These are phyloP conservation scores for Pyrenochaeta sp. DNA, from an alignment of 2,329 filamentous ascomycete species.

Conservation along the genomic window DNA sequence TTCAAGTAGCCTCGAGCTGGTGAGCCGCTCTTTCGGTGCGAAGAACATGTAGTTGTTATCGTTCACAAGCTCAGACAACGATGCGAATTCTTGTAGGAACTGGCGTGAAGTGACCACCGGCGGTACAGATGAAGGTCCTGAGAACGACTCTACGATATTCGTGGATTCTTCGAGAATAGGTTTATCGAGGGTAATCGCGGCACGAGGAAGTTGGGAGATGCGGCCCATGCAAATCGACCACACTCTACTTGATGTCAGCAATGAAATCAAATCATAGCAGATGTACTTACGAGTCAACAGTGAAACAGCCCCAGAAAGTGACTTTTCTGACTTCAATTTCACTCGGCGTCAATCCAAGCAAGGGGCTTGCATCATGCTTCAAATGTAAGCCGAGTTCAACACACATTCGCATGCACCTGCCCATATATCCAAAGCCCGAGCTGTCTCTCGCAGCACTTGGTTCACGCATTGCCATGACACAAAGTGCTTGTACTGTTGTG, in stretches of 20 bases:
- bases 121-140: conserved; percentile 14
- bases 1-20: conserved; percentile 67
- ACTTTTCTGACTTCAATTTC: conserved; percentile 59
- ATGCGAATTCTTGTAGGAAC: conserved; percentile 65
- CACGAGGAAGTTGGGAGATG: conserved; percentile 56
- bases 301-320: conserved; percentile 63
- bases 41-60: conserved; percentile 76
- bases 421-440: conserved; percentile 75
- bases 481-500: conserved; percentile 76
- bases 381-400: conserved; percentile 75
- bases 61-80: conserved; percentile 76
- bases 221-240: conserved; percentile 58
- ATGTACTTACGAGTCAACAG: conserved; percentile 56
- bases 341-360: conserved; percentile 42
- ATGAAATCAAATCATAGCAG: not conserved
- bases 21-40: conserved; percentile 71
- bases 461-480: conserved; percentile 78
- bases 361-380: conserved; percentile 42
- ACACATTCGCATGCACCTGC: conserved; percentile 74
- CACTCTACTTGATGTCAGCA: conserved; percentile 37
- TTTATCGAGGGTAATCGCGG: conserved; percentile 58
- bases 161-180: conserved; percentile 68
- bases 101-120: conserved; percentile 35
- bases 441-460: conserved; percentile 76
- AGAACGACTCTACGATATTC: conserved; percentile 44